Base-by-base conservation (phyloP, 345 rosid species). In the Eucalyptus marginata region DNA sequence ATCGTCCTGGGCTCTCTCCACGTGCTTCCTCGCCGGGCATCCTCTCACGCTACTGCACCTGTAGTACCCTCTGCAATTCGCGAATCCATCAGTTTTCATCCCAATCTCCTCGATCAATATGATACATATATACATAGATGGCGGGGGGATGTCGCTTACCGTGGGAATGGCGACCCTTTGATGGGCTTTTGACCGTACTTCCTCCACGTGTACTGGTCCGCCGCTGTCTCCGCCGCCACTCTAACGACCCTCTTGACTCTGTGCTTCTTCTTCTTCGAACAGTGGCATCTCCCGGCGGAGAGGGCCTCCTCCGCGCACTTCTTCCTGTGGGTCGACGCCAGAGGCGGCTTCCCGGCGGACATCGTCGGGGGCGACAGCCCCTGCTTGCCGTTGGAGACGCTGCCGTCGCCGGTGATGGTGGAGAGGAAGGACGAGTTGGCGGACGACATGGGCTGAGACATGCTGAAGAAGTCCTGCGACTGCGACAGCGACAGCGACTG, bases 161-260 rank as follows among this genome's bases (percentile, higher is more conserved):
- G 88, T 20, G 94, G 94, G 83, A 84, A 88, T 7, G 95, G 94
- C 18, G 95, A 93, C 9, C 95, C 95, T 87, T 92, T 92, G 88
- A 93, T 93, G 56, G 94, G 95, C 90, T 93, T 93, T 86, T 93
- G 95, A 10, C 95, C 95, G 83, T 93, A 93, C 66, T 93, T 93
- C 56, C 94, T 90, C 95, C 95, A 93, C 1, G 95, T 88, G 90
- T 90, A 91, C 88, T 91, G 94, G 46, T 93, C 95, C 46, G 94
- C 86, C 2, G 94, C 94, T 24, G 92, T 92, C 46, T 93, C 95
- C n/a, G 94, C 93, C 13, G 92, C 91, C 8, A 93, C 93, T 84
- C 93, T 91, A 2, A 92, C 79, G 49, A 90, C 88, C 87, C 88
- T 92, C 92, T 92, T 93, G 81, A 90, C 90, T 46, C 94, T 88